phyloP scores from a whole-genome alignment of 371 early-diverging fungal species.

The Cokeromyces recurvatus region DNA sequence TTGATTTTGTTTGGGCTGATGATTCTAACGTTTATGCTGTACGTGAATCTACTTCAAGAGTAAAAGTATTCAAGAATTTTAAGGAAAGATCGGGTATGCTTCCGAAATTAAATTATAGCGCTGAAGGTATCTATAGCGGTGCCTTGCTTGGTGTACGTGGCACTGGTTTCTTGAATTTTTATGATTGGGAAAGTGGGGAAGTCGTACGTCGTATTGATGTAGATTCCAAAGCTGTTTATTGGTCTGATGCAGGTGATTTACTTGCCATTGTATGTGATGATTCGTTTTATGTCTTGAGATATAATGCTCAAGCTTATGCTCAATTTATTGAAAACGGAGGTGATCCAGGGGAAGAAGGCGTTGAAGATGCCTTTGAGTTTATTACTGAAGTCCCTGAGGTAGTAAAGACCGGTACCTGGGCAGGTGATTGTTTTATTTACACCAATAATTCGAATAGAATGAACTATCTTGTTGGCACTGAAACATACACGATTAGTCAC shows the following conservation, averaged over 20 bases:
- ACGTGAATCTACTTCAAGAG: constrained; percentile 81
- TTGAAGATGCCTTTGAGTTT: constrained; percentile 94
- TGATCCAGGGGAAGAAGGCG: constrained; percentile 86
- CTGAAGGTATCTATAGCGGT: constrained; percentile 95
- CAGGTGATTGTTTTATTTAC: constrained; percentile 98
- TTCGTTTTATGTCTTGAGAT: constrained; percentile 87
- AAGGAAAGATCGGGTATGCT: constrained; percentile 77
- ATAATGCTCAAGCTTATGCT: constrained; percentile 79
- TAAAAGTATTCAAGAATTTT: constrained; percentile 90
- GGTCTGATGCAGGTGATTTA: constrained; percentile 93
- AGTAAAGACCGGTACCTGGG: constrained; percentile 92
- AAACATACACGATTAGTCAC: constrained; percentile 89
- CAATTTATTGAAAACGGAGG: constrained; percentile 72
- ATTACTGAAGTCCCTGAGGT: constrained; percentile 88
- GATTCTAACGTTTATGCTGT: constrained; percentile 96
- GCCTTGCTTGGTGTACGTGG: constrained; percentile 86
- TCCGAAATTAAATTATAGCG: constrained; percentile 68
- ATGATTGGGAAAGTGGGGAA: constrained; percentile 94
- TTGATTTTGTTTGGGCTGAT: constrained; percentile 96
- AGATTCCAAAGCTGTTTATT: constrained; percentile 78
- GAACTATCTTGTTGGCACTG: constrained; percentile 92
- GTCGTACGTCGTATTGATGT: constrained; percentile 94
- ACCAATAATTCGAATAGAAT: constrained; percentile 85
- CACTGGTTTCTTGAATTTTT: constrained; percentile 82
- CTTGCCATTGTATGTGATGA: constrained; percentile 92